Conservation (phyloP, 768 basidiomycete genomes). For the Tubosaeta sp. region DNA sequence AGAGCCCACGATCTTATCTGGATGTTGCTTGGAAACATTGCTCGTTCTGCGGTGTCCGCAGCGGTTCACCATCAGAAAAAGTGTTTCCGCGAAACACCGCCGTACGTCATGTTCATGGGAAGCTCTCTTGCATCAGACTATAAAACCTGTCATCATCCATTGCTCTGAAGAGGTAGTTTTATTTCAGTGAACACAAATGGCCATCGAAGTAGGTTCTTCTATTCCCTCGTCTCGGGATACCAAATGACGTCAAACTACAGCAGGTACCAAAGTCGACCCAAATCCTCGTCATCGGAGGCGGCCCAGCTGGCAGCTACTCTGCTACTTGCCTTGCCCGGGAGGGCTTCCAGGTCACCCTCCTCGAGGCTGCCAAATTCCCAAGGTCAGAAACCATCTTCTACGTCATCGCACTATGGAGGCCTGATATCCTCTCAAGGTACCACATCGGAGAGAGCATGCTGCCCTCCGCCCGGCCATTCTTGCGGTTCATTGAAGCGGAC, state of each 20-base stretch:
- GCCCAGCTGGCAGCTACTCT: constrained; percentile 1
- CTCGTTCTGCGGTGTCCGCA: not conserved
- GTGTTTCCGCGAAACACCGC: not conserved
- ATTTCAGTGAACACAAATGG: not conserved
- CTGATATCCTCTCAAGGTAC: not conserved
- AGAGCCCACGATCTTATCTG: not conserved
- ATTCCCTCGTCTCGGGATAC: not conserved
- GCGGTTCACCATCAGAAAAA: not conserved
- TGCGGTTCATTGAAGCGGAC: constrained; percentile 1
- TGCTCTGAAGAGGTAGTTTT: not conserved
- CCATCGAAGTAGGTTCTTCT: not conserved
- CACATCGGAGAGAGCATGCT: constrained; percentile 6
- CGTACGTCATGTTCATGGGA: not conserved
- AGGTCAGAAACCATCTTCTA: not conserved
- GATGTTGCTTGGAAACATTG: not conserved
- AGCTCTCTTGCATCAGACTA: not conserved
- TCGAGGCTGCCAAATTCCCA: constrained; percentile 1
- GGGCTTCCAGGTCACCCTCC: not conserved
- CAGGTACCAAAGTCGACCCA: not conserved
- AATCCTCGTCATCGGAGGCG: not conserved
- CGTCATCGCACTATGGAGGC: not conserved
- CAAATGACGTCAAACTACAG: not conserved
- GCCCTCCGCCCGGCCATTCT: not conserved
- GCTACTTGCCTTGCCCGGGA: not conserved
- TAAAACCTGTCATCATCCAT: not conserved